Percentiles rank a stretch among this genome's conserved stretches.
Evolutionary conservation across 2,329 filamentous ascomycete species (phyloP).

Genomic region (Colletotrichum limetticola): DNA sequence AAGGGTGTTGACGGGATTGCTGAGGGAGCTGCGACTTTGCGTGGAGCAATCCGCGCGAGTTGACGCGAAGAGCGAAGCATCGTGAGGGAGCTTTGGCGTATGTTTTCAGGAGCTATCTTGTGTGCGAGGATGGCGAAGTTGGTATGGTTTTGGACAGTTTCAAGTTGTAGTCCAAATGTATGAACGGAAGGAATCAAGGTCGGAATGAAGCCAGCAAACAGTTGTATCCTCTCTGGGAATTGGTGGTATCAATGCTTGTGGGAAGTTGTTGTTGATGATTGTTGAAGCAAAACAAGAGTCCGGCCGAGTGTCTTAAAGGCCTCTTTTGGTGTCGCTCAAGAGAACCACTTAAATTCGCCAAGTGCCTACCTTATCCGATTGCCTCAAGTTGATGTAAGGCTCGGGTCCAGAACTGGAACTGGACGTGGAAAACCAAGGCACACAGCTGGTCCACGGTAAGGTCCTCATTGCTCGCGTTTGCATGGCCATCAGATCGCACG

Average conservation of each 20-base stretch:
- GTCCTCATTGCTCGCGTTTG: neutral
- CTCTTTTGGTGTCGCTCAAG: neutral
- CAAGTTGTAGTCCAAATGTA: neutral
- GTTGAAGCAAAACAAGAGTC: neutral
- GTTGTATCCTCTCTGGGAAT: no score
- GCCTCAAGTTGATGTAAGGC: constrained; percentile 29
- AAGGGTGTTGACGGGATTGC: neutral
- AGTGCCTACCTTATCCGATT: neutral
- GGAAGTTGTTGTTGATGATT: neutral
- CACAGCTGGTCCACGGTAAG: no score
- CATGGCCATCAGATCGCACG: neutral
- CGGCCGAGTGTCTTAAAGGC: neutral
- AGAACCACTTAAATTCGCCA: neutral
- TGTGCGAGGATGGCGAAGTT: neutral
- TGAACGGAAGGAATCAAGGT: neutral
- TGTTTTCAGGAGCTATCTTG: no score
- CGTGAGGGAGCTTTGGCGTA: neutral
- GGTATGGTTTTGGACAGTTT: neutral
- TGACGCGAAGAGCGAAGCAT: constrained; percentile 46
- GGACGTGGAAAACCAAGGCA: neutral
- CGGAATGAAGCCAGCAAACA: neutral
- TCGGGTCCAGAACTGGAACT: neutral
- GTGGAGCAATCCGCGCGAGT: constrained; percentile 38
- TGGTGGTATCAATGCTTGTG: neutral
- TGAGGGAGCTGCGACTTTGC: constrained; percentile 10